Conservation (phyloP, 2,329 filamentous ascomycete genomes). For the Talaromyces sp. region DNA sequence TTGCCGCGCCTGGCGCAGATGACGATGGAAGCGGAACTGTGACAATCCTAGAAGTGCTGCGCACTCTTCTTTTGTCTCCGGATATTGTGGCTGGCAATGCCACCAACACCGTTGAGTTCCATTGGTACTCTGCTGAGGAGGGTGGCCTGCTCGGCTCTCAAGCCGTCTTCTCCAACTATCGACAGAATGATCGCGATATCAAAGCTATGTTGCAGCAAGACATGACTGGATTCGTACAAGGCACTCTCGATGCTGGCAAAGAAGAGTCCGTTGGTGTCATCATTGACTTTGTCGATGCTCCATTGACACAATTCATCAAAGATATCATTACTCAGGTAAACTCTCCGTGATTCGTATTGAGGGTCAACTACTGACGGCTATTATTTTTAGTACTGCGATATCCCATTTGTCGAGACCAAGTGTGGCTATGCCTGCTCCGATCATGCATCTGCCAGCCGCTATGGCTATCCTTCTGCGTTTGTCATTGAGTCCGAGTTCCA, state of each 20-base stretch:
- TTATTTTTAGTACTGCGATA: constrained; percentile 72
- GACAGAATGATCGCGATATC: constrained; percentile 68
- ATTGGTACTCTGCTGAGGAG: constrained; percentile 93
- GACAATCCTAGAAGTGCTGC: constrained; percentile 88
- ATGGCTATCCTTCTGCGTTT: constrained; percentile 65
- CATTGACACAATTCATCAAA: constrained; percentile 87
- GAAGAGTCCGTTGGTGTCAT: constrained; percentile 88
- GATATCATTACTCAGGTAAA: constrained; percentile 69
- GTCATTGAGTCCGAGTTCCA: constrained; percentile 63
- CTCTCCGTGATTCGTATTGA: background rate
- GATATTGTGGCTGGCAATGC: constrained; percentile 69
- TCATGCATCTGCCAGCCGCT: constrained; percentile 65
- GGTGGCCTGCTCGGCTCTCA: constrained; percentile 84
- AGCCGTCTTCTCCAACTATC: constrained; percentile 81
- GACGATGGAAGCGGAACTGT: constrained; percentile 92
- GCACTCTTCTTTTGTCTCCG: constrained; percentile 72
- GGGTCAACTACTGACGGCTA: background rate
- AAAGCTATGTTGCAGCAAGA: constrained; percentile 98
- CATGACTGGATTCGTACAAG: constrained; percentile 88
- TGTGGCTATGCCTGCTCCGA: constrained; percentile 83
- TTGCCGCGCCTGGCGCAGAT: constrained; percentile 88
- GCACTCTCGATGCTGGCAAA: constrained; percentile 77
- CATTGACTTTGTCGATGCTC: constrained; percentile 82
- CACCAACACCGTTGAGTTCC: constrained; percentile 88
- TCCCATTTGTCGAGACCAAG: constrained; percentile 82